phyloP scores from a whole-genome alignment of 805 yeast species.

The Ogataea methylovora region DNA sequence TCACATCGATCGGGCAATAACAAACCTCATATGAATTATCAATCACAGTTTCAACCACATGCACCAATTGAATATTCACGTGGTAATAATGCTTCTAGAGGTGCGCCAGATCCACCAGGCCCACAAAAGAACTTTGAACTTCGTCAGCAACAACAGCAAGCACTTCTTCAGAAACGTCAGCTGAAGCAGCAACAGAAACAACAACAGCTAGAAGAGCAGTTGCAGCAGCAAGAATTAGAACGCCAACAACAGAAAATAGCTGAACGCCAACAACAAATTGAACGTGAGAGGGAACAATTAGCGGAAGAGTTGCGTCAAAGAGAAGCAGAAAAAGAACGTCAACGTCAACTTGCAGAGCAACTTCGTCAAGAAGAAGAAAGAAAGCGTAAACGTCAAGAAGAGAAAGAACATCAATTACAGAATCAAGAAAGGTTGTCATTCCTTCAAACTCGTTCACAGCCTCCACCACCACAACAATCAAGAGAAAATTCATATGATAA shows the following conservation, averaged over 20 bases:
- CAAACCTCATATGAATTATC: too few relatives aligned
- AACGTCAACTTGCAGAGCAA: conserved; percentile 11
- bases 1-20: too few relatives aligned
- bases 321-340: not conserved
- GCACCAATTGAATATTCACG: too few relatives aligned
- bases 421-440: too few relatives aligned
- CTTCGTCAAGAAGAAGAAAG: not conserved
- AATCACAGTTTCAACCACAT: too few relatives aligned
- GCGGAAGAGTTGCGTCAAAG: too few relatives aligned
- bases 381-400: not conserved
- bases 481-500: too few relatives aligned
- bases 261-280: not conserved
- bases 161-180: not conserved
- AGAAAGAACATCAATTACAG: not conserved
- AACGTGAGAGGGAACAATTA: too few relatives aligned
- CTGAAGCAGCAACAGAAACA: not conserved
- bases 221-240: not conserved
- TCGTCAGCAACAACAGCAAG: conserved; percentile 1
- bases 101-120: too few relatives aligned
- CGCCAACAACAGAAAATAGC: too few relatives aligned
- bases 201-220: conserved; percentile 1
- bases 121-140: too few relatives aligned
- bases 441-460: not conserved
- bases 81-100: too few relatives aligned
- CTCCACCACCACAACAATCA: not conserved